Evolutionary conservation across 257 asterid genomes (phyloP), one percentile per base, ranked within the genome.

Genomic region (Przewalskia tangutica): DNA sequence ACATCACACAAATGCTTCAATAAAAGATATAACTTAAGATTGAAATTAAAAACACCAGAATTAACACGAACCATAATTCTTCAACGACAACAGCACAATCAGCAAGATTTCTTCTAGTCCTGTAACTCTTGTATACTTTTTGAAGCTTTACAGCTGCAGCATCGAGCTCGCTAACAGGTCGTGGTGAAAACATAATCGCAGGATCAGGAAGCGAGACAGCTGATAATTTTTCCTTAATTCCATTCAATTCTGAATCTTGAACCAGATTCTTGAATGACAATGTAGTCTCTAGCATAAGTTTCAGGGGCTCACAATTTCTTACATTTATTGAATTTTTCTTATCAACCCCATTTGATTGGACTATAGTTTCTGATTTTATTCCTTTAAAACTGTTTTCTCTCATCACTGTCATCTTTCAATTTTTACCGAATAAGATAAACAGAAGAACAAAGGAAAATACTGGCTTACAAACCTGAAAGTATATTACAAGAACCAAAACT

Each of bases 51-150:
- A 27, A 27, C 32, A 27, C 32, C 32, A 27, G 32, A 27, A 27
- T 27, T 62, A 51, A 63, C 83, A 90, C 95, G 12, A 64, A 95
- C 99, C 99, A 95, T 82, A 95, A 88, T 88, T 95, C 99, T 91
- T 95, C 98, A 5, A 90, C 98, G 13, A 95, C 98, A 64, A 95
- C 97, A 12, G 98, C 98, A 84, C 98, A 95, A 89, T 95, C 98
- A 0, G 98, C 98, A 51, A 95, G 95, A 83, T 91, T 92, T 82
- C 98, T 81, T 55, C 98, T 87, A 5, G 97, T 95, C 82, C 98
- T 80, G 76, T 95, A 95, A 59, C 98, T 95, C 89, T 92, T 93
- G 89, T 95, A 95, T 18, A 93, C 97, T 89, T 95, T 95, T 87
- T 95, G 98, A 38, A 95, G 83, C 90, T 89, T 92, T 4, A 93